A percentile compares a stretch with the other conserved stretches of the same genome.
Conservation (phyloP, 148 eudicot genomes). For the Dianthus caryophyllus region DNA sequence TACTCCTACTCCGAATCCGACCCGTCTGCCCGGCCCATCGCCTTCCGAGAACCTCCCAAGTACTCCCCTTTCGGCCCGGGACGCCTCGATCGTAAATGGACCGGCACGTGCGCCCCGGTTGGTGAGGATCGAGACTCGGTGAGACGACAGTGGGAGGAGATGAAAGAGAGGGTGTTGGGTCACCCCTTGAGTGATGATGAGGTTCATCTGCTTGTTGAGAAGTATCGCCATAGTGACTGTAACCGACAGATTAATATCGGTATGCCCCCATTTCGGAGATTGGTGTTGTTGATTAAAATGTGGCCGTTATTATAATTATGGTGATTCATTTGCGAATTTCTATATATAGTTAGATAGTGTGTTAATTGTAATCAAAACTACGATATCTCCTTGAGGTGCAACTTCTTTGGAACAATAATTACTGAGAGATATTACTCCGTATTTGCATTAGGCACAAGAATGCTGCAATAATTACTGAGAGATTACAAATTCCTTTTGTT, state of each 20-base stretch:
- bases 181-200: slow-evolving; percentile 59
- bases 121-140: slow-evolving; percentile 13
- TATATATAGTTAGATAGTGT: too few relatives aligned
- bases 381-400: too few relatives aligned
- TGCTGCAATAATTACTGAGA: too few relatives aligned
- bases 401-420: too few relatives aligned
- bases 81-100: slow-evolving; percentile 85
- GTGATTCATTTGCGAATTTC: too few relatives aligned
- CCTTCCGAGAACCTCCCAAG: slow-evolving; percentile 72
- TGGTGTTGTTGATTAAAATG: too few relatives aligned
- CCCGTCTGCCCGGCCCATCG: slow-evolving; percentile 51
- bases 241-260: slow-evolving; percentile 82
- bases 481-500: too few relatives aligned
- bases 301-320: too few relatives aligned
- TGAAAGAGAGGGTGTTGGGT: slow-evolving; percentile 48
- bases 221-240: slow-evolving; percentile 80
- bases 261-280: slow-evolving; percentile 22
- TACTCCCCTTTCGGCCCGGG: slow-evolving; percentile 95
- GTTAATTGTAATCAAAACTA: too few relatives aligned
- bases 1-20: slow-evolving; percentile 80
- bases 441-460: too few relatives aligned
- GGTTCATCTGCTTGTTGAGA: slow-evolving; percentile 62
- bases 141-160: slow-evolving; percentile 30
- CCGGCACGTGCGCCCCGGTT: slow-evolving; percentile 71
- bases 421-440: too few relatives aligned